Conservation (phyloP, 495 filamentous ascomycete species). For the Chaetomidium leptoderma region DNA sequence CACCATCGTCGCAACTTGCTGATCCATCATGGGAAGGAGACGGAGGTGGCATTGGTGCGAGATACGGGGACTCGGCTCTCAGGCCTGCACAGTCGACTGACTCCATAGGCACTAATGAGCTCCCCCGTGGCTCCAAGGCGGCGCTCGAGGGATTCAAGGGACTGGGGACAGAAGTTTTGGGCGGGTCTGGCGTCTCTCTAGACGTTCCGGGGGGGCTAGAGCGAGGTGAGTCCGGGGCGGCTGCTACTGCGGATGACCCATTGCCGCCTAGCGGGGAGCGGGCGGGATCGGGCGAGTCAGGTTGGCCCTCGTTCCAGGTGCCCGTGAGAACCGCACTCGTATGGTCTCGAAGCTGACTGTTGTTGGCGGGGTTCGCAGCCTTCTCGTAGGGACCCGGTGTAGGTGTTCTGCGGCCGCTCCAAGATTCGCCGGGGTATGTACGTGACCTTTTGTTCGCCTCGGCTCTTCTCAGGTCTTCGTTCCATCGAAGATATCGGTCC, state of each 20-base stretch:
- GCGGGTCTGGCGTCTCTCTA: neutral
- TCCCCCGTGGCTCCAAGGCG: conserved; percentile 21
- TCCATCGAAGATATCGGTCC: conserved; percentile 74
- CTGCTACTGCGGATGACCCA: conserved; percentile 10
- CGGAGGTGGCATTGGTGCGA: neutral
- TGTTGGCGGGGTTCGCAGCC: conserved; percentile 11
- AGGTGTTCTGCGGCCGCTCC: conserved; percentile 11
- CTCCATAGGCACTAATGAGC: conserved; percentile 9
- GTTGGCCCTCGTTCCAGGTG: conserved; percentile 59
- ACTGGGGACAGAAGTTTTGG: conserved; percentile 8
- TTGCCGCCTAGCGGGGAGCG: conserved; percentile 18
- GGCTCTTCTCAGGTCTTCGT: conserved; percentile 61
- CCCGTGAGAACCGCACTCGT: conserved; percentile 50
- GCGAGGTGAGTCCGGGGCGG: conserved; percentile 10
- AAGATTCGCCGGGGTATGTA: conserved; percentile 4
- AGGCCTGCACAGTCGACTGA: conserved; percentile 19
- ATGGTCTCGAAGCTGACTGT: conserved; percentile 40
- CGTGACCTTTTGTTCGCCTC: conserved; percentile 29
- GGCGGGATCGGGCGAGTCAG: conserved; percentile 41
- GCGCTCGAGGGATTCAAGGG: conserved; percentile 13
- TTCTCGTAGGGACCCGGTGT: conserved; percentile 25
- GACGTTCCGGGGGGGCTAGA: neutral
- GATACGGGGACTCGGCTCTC: conserved; percentile 16
- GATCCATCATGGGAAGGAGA: conserved; percentile 27
- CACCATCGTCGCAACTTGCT: conserved; percentile 9